Conservation (phyloP, 495 filamentous ascomycete genomes). For the Aspergillus campestris region DNA sequence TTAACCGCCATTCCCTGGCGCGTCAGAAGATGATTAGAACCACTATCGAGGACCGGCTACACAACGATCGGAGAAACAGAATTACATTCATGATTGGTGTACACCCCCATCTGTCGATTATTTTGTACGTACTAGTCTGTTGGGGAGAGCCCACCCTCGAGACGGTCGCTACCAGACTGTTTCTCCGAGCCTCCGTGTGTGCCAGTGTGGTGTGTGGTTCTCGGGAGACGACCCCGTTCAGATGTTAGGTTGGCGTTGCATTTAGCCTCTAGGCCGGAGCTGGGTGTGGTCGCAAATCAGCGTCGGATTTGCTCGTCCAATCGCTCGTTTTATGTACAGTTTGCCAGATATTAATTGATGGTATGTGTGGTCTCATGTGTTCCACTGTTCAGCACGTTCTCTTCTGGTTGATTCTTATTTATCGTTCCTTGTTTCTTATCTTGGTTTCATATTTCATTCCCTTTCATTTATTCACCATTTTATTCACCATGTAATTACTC, state of each 20-base stretch:
- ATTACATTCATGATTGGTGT: neutral
- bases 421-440: neutral
- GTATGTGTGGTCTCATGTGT: slow-evolving; percentile 7
- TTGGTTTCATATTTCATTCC: slow-evolving; percentile 3
- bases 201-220: neutral
- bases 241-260: slow-evolving; percentile 4
- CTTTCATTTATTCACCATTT: neutral
- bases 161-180: slow-evolving; percentile 3
- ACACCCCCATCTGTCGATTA: neutral
- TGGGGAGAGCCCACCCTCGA: neutral
- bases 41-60: too few relatives aligned
- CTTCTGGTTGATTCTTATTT: neutral
- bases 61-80: neutral
- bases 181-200: slow-evolving; percentile 11
- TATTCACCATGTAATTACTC: neutral
- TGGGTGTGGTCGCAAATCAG: slow-evolving; percentile 9
- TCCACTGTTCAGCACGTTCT: slow-evolving; percentile 12
- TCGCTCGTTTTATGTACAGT: slow-evolving; percentile 1
- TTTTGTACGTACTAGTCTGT: slow-evolving; percentile 2
- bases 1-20: too few relatives aligned
- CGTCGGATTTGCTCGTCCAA: slow-evolving; percentile 3
- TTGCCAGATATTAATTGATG: slow-evolving; percentile 4
- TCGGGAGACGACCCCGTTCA: neutral
- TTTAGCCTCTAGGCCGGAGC: slow-evolving; percentile 6
- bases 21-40: too few relatives aligned